These are phyloP conservation scores for Umbilicus rupestris DNA, from an alignment of 164 flowering plant genomes.

Conservation along the genomic window DNA sequence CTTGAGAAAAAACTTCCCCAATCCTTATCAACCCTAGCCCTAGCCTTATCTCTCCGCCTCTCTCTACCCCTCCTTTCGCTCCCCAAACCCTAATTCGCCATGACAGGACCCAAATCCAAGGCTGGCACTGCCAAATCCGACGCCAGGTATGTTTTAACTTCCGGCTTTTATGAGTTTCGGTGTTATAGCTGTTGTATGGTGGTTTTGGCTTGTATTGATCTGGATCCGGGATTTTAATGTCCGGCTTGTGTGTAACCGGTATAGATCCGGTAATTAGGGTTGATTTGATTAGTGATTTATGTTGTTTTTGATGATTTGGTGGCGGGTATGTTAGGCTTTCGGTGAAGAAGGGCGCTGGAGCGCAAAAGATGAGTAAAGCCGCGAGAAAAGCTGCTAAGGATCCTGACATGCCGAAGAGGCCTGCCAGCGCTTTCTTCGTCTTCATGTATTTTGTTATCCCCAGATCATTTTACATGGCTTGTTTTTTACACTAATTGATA, in stretches of 20 bases:
- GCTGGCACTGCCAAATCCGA: conserved; percentile 5
- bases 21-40: not conserved
- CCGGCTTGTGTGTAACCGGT: not conserved
- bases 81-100: conserved; percentile 2
- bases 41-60: not conserved
- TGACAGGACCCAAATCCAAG: conserved; percentile 6
- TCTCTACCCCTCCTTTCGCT: not conserved
- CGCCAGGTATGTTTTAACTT: not conserved
- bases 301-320: conserved; percentile 1
- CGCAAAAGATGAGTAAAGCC: conserved; percentile 22
- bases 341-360: conserved; percentile 34
- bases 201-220: not conserved
- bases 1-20: no score
- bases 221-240: not conserved
- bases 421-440: conserved; percentile 57
- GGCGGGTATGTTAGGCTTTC: conserved; percentile 24
- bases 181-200: no score
- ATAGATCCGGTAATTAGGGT: not conserved
- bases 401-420: conserved; percentile 79
- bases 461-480: not conserved
- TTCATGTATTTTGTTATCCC: conserved; percentile 33
- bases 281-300: not conserved
- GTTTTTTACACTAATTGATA: not conserved
- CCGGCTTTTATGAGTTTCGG: not conserved
- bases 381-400: conserved; percentile 50